A percentile compares a stretch with the other conserved stretches of the same genome.
Evolutionary conservation across 2,329 filamentous ascomycete genomes (phyloP).

Genomic region (Nemania sp.): DNA sequence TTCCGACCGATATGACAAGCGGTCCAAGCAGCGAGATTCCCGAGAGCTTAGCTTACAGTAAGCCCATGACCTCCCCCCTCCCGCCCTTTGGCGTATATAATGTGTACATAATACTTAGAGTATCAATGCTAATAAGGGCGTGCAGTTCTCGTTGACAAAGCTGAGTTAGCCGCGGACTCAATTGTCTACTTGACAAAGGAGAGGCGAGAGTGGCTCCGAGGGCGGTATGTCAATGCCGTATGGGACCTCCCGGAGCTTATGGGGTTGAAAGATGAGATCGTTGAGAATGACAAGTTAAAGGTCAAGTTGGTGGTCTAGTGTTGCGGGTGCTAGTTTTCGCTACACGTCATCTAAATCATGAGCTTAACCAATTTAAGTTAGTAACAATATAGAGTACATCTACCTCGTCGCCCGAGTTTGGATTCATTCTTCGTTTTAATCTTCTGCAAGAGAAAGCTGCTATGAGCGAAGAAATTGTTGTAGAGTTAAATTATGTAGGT

Average conservation of each 20-base stretch:
- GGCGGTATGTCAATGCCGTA: constrained; percentile 55
- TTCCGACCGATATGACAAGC: constrained; percentile 52
- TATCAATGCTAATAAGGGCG: constrained; percentile 14
- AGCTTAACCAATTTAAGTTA: neutral
- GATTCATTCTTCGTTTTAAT: too few species aligned
- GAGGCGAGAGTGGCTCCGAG: constrained; percentile 50
- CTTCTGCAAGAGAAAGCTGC: neutral
- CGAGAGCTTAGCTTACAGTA: constrained; percentile 36
- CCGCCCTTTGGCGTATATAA: too few species aligned
- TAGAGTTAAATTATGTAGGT: neutral
- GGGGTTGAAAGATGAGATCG: constrained; percentile 48
- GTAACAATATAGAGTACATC: neutral
- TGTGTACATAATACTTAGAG: neutral
- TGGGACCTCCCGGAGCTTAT: constrained; percentile 56
- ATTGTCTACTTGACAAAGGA: constrained; percentile 49
- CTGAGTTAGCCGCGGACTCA: constrained; percentile 48
- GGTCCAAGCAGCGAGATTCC: constrained; percentile 20
- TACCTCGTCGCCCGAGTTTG: too few species aligned
- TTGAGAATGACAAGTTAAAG: constrained; percentile 48
- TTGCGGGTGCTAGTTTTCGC: too few species aligned
- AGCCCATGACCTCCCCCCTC: constrained; percentile 13
- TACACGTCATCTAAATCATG: neutral
- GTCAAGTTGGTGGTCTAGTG: constrained; percentile 44
- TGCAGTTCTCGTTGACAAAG: constrained; percentile 45
- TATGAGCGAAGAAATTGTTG: neutral